Percentiles rank a stretch among this genome's conserved stretches.
phyloP scores from a whole-genome alignment of 345 rosid genomes.

The Citrus reticulata region DNA sequence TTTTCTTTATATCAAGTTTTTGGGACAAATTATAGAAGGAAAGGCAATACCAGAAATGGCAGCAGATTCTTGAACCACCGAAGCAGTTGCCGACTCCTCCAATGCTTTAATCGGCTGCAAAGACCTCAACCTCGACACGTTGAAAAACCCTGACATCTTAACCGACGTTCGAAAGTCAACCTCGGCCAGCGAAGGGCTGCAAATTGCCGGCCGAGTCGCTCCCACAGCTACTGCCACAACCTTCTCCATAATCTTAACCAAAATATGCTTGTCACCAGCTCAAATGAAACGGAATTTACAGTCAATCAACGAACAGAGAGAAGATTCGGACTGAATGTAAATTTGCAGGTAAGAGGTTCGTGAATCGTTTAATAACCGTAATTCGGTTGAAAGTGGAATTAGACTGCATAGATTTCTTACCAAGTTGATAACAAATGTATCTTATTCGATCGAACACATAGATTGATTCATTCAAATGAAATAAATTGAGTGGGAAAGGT shows the following conservation, averaged over 20 bases:
- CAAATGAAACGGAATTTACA: background rate
- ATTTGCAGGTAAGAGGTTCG: background rate
- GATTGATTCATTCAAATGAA: background rate
- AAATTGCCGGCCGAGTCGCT: background rate
- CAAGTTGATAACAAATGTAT: background rate
- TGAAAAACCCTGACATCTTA: conserved; percentile 5
- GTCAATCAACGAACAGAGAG: background rate
- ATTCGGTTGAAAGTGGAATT: background rate
- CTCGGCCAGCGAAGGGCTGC: background rate
- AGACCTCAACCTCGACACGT: conserved; percentile 14
- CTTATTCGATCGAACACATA: background rate
- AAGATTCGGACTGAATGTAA: background rate
- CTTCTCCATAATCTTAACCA: background rate
- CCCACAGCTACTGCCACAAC: background rate
- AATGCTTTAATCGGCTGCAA: conserved; percentile 39
- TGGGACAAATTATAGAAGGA: background rate
- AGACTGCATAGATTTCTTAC: background rate
- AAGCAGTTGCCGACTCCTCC: conserved; percentile 39
- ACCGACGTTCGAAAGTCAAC: background rate
- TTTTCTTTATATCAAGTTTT: background rate
- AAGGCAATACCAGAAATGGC: conserved; percentile 30
- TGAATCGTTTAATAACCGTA: background rate
- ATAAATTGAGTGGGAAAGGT: conserved; percentile 1
- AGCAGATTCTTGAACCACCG: conserved; percentile 20
- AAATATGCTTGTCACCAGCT: background rate